These are phyloP conservation scores for Murraya koenigii DNA, from an alignment of 345 rosid species.

Conservation along the genomic window DNA sequence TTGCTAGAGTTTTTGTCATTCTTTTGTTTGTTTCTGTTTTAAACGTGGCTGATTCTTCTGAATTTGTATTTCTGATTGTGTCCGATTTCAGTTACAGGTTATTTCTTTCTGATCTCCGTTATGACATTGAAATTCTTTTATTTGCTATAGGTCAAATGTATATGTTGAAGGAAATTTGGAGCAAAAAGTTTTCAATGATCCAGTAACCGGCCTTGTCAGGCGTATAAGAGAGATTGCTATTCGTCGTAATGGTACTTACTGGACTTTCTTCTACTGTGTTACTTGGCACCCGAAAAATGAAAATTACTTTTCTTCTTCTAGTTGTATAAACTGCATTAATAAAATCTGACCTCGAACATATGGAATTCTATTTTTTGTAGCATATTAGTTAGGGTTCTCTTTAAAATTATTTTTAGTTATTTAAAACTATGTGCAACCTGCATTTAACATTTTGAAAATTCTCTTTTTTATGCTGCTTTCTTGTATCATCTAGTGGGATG, in stretches of 20 bases:
- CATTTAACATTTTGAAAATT: neutral
- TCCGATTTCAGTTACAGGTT: neutral
- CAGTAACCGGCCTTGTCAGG: slow-evolving; percentile 68
- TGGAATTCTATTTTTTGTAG: neutral
- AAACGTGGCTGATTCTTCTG: neutral
- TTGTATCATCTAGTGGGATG: neutral
- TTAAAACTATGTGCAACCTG: neutral
- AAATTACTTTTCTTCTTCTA: neutral
- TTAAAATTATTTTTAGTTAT: neutral
- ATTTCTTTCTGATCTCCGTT: neutral
- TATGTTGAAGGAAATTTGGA: slow-evolving; percentile 91
- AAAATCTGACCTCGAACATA: neutral
- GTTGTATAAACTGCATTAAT: neutral
- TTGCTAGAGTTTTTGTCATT: neutral
- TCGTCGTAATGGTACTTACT: slow-evolving; percentile 63
- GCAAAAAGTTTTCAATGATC: slow-evolving; percentile 77
- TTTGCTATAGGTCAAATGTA: slow-evolving; percentile 43
- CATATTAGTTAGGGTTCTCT: neutral
- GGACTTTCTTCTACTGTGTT: neutral
- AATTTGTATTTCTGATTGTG: neutral
- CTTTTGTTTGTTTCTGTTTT: slow-evolving; percentile 5
- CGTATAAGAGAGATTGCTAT: slow-evolving; percentile 78
- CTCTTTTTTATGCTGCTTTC: neutral
- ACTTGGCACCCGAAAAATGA: neutral
- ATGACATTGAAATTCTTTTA: neutral